These are phyloP conservation scores for Leccinum insolens DNA, from an alignment of 1,284 basidiomycete genomes.

Conservation along the genomic window DNA sequence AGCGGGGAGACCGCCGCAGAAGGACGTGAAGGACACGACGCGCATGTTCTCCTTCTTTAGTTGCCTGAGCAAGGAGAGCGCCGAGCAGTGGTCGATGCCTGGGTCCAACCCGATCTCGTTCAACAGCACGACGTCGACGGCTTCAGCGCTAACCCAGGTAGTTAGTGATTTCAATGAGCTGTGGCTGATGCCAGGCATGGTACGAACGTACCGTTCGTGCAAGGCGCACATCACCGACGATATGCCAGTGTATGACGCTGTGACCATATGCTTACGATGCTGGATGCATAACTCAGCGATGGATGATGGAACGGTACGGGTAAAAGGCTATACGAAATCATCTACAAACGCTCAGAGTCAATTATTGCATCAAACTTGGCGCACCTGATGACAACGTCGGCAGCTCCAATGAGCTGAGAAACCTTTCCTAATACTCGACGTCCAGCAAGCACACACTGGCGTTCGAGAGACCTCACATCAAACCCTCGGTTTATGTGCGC, in stretches of 20 bases:
- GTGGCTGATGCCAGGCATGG: not conserved
- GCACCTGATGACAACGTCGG: slow-evolving; percentile 75
- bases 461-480: slow-evolving; percentile 57
- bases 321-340: slow-evolving; percentile 59
- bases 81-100: slow-evolving; percentile 95
- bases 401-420: slow-evolving; percentile 52
- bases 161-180: not conserved
- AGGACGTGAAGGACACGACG: slow-evolving; percentile 84
- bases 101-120: slow-evolving; percentile 62
- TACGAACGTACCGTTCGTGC: slow-evolving; percentile 54
- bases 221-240: slow-evolving; percentile 79
- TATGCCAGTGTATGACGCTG: slow-evolving; percentile 93
- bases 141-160: slow-evolving; percentile 55
- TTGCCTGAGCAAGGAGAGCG: slow-evolving; percentile 72
- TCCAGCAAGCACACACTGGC: slow-evolving; percentile 67
- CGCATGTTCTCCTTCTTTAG: slow-evolving; percentile 62
- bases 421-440: slow-evolving; percentile 57
- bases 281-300: slow-evolving; percentile 82
- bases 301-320: slow-evolving; percentile 77
- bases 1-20: slow-evolving; percentile 92
- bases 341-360: not conserved
- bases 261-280: slow-evolving; percentile 81
- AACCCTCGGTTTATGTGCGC: slow-evolving; percentile 56
- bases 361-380: slow-evolving; percentile 19
- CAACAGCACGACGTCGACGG: slow-evolving; percentile 68